Base-by-base conservation (phyloP, 2,329 filamentous ascomycete genomes). In the Fusarium tricinctum region DNA sequence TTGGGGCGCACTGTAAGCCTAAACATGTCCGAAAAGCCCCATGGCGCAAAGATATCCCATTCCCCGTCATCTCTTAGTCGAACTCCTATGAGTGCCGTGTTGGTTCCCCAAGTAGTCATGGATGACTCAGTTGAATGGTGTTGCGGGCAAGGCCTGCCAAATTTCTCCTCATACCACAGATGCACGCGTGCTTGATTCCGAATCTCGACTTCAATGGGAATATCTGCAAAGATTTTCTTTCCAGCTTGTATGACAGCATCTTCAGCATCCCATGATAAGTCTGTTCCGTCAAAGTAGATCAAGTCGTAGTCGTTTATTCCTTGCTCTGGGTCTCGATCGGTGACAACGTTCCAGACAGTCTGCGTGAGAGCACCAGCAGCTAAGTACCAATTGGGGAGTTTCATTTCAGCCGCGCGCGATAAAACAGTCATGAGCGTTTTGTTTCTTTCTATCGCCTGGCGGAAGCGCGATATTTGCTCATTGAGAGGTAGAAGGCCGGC, bases 141-240 rank as follows among this genome's bases (percentile, higher is more conserved):
- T 13, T 65, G 67, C 1, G 78, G 67, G 26, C 77, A 79, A 2
- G 72, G 65, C 0, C 65, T 58, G 7, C 78, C 77, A 15, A 76
- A 78, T 39, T 76, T 78, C 32, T 72, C 40, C 48, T 67, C 68
- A 20, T 79, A 80, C 78, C 78, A 80, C 0, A 80, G 63, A 42
- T 80, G 78, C 13, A 80, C 78, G 10, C 78, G 74, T 4, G 78
- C 78, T 50, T 80, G 78, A 39, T 80, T 80, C 15, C 78, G 75
- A 15, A 80, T 79, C 59, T 80, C 78, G 2, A 80, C 73, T 26
- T 79, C 73, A 2, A 70, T 66, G 5, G 72, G 48, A 1, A 79
- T 58, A n/a, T 74, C 76, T 0, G 72, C 69, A 19, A 79, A 80
- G 2, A 80, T 51, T 6, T 53, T 40, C 15, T 63, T 70, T 3